Conservation (phyloP, 169 alveolate species). For the Babesia bigemina region DNA sequence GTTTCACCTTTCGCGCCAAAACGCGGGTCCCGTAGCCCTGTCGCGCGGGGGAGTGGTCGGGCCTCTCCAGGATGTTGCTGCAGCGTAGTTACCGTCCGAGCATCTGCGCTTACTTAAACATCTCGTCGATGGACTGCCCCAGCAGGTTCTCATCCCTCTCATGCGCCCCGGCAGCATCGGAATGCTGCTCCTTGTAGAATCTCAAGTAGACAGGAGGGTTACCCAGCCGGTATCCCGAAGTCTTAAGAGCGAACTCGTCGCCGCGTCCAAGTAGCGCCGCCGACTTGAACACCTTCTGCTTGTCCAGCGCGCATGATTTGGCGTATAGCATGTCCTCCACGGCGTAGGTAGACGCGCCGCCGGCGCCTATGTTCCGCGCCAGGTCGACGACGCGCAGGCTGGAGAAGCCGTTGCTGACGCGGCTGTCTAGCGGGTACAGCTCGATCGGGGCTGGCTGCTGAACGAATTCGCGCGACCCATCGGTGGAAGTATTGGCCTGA, state of each 20-base stretch:
- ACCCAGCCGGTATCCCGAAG: slow-evolving; percentile 29
- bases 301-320: slow-evolving; percentile 25
- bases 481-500: background rate
- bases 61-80: slow-evolving; percentile 49
- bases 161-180: background rate
- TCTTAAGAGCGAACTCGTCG: slow-evolving; percentile 53
- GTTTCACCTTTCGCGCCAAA: slow-evolving; percentile 26
- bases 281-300: slow-evolving; percentile 43
- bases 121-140: slow-evolving; percentile 40
- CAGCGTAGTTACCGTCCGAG: background rate
- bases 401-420: slow-evolving; percentile 34
- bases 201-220: slow-evolving; percentile 62
- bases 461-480: background rate
- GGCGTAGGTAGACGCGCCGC: slow-evolving; percentile 41
- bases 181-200: slow-evolving; percentile 16
- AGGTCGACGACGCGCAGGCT: slow-evolving; percentile 44
- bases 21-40: background rate
- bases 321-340: slow-evolving; percentile 23
- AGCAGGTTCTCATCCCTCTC: slow-evolving; percentile 12
- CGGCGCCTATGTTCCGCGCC: slow-evolving; percentile 39
- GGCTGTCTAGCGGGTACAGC: slow-evolving; percentile 44
- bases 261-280: slow-evolving; percentile 43
- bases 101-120: slow-evolving; percentile 47
- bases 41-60: background rate
- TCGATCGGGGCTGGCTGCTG: background rate